A percentile compares a stretch with the other conserved stretches of the same genome.
Evolutionary conservation across 2,329 filamentous ascomycete genomes (phyloP).

Genomic region (Verticillium tricorpus): DNA sequence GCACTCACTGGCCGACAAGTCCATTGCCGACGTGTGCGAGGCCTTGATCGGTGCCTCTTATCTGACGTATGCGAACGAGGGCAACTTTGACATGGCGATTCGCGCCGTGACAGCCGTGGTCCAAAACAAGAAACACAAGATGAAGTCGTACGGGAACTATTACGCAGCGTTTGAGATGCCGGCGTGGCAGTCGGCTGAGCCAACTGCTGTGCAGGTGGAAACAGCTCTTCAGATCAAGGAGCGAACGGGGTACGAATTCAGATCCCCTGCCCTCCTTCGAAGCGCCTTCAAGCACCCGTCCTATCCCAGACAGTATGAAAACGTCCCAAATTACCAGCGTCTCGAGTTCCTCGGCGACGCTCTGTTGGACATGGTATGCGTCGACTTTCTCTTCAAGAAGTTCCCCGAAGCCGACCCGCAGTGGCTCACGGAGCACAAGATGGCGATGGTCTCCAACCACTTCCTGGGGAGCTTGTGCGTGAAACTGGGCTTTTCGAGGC

Average conservation of each 20-base stretch:
- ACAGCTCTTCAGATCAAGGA: constrained; percentile 60
- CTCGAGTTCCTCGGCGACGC: constrained; percentile 91
- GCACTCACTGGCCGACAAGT: constrained; percentile 79
- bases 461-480: constrained; percentile 83
- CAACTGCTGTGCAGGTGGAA: constrained; percentile 64
- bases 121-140: constrained; percentile 62
- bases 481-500: constrained; percentile 69
- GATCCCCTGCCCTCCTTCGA: constrained; percentile 68
- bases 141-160: constrained; percentile 70
- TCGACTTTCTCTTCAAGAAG: constrained; percentile 74
- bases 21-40: constrained; percentile 90
- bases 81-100: constrained; percentile 53
- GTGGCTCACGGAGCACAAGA: constrained; percentile 98
- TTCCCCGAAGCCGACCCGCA: constrained; percentile 83
- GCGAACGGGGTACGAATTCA: constrained; percentile 60
- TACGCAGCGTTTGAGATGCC: constrained; percentile 64
- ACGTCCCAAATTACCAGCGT: constrained; percentile 83
- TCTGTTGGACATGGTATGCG: constrained; percentile 78
- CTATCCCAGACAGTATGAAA: constrained; percentile 67
- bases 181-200: constrained; percentile 58
- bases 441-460: constrained; percentile 98
- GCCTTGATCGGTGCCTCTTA: constrained; percentile 87
- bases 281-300: constrained; percentile 89
- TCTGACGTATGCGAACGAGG: constrained; percentile 37
- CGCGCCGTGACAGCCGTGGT: constrained; percentile 66